Base-by-base conservation (phyloP, 345 rosid genomes). In the Lagerstroemia speciosa region DNA sequence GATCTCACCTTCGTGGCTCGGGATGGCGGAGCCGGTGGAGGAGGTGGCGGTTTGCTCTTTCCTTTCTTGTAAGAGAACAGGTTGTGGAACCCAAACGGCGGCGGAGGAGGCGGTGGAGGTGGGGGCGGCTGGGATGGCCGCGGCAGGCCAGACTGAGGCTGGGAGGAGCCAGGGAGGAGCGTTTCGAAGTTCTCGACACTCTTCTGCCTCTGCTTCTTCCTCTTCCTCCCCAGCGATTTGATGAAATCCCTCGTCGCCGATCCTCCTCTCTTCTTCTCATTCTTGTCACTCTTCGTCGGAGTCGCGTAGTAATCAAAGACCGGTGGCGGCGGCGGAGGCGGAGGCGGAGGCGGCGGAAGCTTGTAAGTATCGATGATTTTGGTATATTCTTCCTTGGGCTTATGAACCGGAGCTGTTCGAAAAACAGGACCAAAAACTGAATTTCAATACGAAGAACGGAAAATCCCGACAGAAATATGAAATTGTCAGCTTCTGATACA, bases 171-270 rank as follows among this genome's bases (percentile, higher is more conserved):
- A 53, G 79, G 69, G 69, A 92, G 84, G 68, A 92, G 83, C 69
- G 75, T 66, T 33, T 83, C 97, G 14, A 92, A 90, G 65, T 86
- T 86, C 69, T 92, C 98, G 30, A 85, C 83, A 76, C 98, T 93
- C 75, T 82, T 87, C 79, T 93, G 95, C 62, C 97, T 72, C 64
- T 81, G 96, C 67, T 83, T 83, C 86, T 87, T 90, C 78, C 71
- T 87, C 83, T 55, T 87, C 67, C 83, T 79, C 66, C 82, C 75
- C 11, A 89, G 16, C 15, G 91, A 76, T 46, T 27, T 75, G 36
- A 87, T 77, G 74, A 90, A 81, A 8, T 90, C 98, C 71, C 82
- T 90, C 2, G 89, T 81, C 26, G 78, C 71, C 24, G 77, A 74
- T 60, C 83, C 80, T 0, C 85, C 86, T 80, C 83, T 86, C 86